Base-by-base conservation (phyloP, 768 basidiomycete genomes). In the Rhodotorula paludigena region DNA sequence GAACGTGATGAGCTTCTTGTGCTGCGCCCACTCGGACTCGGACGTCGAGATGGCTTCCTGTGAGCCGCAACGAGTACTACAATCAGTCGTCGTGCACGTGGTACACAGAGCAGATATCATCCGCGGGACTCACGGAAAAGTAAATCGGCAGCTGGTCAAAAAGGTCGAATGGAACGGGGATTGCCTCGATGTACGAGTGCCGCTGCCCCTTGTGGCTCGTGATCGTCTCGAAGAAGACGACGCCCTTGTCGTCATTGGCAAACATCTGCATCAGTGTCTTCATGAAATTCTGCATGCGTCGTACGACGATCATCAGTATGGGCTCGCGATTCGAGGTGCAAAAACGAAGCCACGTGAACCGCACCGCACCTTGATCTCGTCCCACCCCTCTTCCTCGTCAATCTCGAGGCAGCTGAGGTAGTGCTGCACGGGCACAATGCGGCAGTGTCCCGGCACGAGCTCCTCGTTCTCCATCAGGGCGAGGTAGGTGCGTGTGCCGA, bases 241-340 rank as follows among this genome's bases (percentile, higher is more conserved):
- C 90, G 0, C 96, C 96, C 76, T 92, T 88, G 78, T 96, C 89
- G 68, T 93, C 86, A 74, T 90, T 87, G 0, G 90, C 86, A 74
- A 86, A 91, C 93, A 96, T 96, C 66, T 85, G 84, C 86, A 97
- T 97, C 25, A 99, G 81, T 68, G 90, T 92, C 80, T 99, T 99
- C 85, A 86, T 86, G 75, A 85, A 86, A 75, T 86, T 86, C 85
- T 86, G 74, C n/a, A 20, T 0, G 11, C 1, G 14, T 20, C 32
- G 10, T 14, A 15, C 20, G 2, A 12, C 20, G 12, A 8, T 14
- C 23, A 36, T 35, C 45, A 47, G 28, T 18, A 2, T 23, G 32
- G 10, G 3, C 21, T 15, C 12, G 38, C 35, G 5, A 8, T 3
- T 15, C 1, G 10, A 36, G 55, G 36, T 8, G 28, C 36, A 25